A percentile compares a stretch with the other conserved stretches of the same genome.
These are phyloP conservation scores for Neonothopanus nambi DNA, from an alignment of 1,284 basidiomycete genomes.

Conservation along the genomic window DNA sequence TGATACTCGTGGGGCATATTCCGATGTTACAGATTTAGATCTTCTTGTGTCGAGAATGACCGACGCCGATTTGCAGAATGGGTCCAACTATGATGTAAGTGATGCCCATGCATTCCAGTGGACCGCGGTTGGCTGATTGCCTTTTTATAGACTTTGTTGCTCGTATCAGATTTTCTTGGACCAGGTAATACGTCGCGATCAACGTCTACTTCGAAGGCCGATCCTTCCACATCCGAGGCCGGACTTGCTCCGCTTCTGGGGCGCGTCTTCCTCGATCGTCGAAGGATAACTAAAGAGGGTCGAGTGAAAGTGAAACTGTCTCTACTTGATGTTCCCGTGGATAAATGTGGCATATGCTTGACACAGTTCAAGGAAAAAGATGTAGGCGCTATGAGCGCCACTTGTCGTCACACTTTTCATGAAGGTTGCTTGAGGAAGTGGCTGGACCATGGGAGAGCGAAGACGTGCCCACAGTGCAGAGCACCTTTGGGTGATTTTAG, in stretches of 20 bases:
- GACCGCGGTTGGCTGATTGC: neutral
- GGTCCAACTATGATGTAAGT: conserved; percentile 63
- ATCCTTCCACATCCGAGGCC: neutral
- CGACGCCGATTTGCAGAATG: conserved; percentile 37
- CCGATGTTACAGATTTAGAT: conserved; percentile 63
- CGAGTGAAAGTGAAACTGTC: conserved; percentile 77
- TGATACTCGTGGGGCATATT: conserved; percentile 20
- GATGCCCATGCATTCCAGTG: neutral
- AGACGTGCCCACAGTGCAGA: conserved; percentile 58
- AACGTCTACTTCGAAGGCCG: neutral
- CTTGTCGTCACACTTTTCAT: conserved; percentile 76
- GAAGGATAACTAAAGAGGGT: conserved; percentile 68
- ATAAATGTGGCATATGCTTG: conserved; percentile 80
- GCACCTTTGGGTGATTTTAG: conserved; percentile 29
- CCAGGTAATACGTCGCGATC: conserved; percentile 30
- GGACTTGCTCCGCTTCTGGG: conserved; percentile 53
- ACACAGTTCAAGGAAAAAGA: conserved; percentile 68
- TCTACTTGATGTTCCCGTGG: conserved; percentile 71
- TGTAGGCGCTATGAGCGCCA: conserved; percentile 59
- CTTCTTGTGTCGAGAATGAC: conserved; percentile 53
- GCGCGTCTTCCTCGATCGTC: conserved; percentile 62
- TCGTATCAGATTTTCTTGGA: conserved; percentile 65
- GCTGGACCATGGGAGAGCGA: conserved; percentile 43
- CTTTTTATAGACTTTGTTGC: conserved; percentile 48
- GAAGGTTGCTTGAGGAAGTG: conserved; percentile 56